Percentiles rank a stretch among this genome's conserved stretches.
phyloP scores from a whole-genome alignment of 2,329 filamentous ascomycete genomes.

The Aspergillus sp. region DNA sequence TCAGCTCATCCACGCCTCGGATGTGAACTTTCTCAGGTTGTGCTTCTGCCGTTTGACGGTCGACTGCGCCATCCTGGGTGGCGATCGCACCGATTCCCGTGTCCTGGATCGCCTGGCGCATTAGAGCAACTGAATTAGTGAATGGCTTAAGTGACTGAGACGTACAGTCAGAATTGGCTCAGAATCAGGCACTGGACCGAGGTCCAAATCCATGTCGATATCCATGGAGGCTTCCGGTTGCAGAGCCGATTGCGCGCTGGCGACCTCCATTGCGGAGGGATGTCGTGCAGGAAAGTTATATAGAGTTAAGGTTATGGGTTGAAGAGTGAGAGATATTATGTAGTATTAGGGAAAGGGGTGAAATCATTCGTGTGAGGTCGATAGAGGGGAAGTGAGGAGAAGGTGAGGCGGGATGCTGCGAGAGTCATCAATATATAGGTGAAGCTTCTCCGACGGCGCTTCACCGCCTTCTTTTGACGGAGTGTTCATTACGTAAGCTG shows the following conservation, averaged over 20 bases:
- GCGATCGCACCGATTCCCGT: slow-evolving; percentile 4
- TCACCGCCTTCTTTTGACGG: not conserved
- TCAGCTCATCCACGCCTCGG: slow-evolving; percentile 76
- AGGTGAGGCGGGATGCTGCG: not conserved
- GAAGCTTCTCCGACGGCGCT: not conserved
- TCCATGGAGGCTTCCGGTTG: slow-evolving; percentile 21
- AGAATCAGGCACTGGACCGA: slow-evolving; percentile 48
- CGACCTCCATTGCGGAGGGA: slow-evolving; percentile 9
- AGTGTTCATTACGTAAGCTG: not conserved
- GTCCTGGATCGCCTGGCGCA: too few species aligned
- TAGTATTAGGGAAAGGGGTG: not conserved
- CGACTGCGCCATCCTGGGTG: slow-evolving; percentile 19
- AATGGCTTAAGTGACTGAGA: not conserved
- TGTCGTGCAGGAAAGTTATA: not conserved
- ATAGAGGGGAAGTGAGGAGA: not conserved
- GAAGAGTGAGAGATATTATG: not conserved
- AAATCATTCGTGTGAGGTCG: not conserved
- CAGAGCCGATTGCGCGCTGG: slow-evolving; percentile 8
- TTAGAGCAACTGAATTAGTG: not conserved
- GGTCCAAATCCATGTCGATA: slow-evolving; percentile 74
- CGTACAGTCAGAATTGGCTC: slow-evolving; percentile 34
- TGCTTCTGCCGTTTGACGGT: slow-evolving; percentile 32
- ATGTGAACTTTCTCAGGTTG: slow-evolving; percentile 71
- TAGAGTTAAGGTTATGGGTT: not conserved
- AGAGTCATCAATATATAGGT: not conserved